Percentiles rank a stretch among this genome's conserved stretches.
Evolutionary conservation across 345 rosid genomes (phyloP).

Genomic region (Salix koriyanagi): DNA sequence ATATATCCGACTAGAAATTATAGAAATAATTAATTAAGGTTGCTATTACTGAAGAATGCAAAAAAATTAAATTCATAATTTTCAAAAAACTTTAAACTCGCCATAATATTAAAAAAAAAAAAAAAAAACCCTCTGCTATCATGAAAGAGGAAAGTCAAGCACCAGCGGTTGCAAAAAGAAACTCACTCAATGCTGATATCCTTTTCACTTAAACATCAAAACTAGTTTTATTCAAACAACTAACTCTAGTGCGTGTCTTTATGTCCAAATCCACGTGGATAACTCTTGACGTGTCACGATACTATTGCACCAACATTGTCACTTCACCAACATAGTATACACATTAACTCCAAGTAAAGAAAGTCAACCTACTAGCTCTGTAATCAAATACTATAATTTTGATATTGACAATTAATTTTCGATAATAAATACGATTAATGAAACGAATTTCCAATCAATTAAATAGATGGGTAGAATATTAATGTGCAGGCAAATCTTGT

Average conservation of each 20-base stretch:
- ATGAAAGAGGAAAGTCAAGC: no score
- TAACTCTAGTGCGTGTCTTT: neutral
- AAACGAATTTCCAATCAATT: neutral
- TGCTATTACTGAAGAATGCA: neutral
- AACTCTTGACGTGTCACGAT: neutral
- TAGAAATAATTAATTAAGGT: neutral
- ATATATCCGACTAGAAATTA: no score
- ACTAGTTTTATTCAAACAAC: neutral
- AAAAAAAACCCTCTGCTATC: neutral
- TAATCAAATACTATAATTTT: no score
- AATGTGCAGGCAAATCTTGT: slow-evolving; percentile 8
- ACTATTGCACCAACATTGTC: neutral
- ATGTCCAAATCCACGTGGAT: neutral
- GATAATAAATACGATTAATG: no score
- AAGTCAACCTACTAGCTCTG: neutral
- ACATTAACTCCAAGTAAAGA: neutral
- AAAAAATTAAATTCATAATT: neutral
- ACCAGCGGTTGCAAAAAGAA: neutral
- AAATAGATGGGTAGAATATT: slow-evolving; percentile 4
- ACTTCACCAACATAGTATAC: neutral
- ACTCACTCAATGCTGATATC: neutral
- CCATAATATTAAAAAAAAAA: neutral
- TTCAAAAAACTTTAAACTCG: no score
- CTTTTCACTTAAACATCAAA: neutral
- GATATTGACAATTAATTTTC: no score